phyloP scores from a whole-genome alignment of 2,329 filamentous ascomycete genomes.

The Alternaria angustiovoidea region DNA sequence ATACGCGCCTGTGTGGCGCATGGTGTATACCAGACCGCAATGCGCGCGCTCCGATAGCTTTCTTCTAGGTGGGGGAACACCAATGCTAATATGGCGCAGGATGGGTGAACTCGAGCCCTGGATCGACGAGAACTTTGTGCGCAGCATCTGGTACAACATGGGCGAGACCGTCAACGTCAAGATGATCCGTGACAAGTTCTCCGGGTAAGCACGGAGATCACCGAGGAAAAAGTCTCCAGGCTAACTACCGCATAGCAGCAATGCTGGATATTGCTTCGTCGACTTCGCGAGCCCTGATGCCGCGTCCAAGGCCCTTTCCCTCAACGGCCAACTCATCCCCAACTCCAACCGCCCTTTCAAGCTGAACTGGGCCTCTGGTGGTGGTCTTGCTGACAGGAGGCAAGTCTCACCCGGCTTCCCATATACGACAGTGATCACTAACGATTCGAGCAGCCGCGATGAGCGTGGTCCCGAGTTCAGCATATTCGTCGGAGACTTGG shows the following conservation, averaged over 20 bases:
- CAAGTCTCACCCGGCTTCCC: conserved; percentile 52
- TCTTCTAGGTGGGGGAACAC: neutral
- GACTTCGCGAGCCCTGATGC: conserved; percentile 86
- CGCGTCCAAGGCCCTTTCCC: conserved; percentile 85
- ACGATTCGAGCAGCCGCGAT: conserved; percentile 67
- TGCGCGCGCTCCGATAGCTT: neutral
- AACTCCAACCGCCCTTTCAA: conserved; percentile 97
- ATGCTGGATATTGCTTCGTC: conserved; percentile 98
- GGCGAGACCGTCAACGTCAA: conserved; percentile 97
- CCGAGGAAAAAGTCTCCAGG: conserved; percentile 21
- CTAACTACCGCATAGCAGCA: conserved; percentile 73
- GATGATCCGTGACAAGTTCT: conserved; percentile 99
- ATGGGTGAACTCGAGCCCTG: conserved; percentile 99
- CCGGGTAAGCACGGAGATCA: conserved; percentile 70
- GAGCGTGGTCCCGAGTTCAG: conserved; percentile 95
- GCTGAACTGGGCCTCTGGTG: conserved; percentile 98
- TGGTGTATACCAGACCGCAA: conserved; percentile 1
- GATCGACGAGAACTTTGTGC: conserved; percentile 99
- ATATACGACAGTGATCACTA: conserved; percentile 17
- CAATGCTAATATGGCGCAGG: conserved; percentile 62
- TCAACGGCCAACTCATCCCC: conserved; percentile 89
- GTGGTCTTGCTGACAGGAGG: conserved; percentile 93
- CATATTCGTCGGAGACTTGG: conserved; percentile 97
- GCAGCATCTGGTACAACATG: conserved; percentile 92
- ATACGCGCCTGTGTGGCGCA: conserved; percentile 2